These are phyloP conservation scores for Babesia bigemina DNA, from an alignment of 169 alveolate species.

Conservation along the genomic window DNA sequence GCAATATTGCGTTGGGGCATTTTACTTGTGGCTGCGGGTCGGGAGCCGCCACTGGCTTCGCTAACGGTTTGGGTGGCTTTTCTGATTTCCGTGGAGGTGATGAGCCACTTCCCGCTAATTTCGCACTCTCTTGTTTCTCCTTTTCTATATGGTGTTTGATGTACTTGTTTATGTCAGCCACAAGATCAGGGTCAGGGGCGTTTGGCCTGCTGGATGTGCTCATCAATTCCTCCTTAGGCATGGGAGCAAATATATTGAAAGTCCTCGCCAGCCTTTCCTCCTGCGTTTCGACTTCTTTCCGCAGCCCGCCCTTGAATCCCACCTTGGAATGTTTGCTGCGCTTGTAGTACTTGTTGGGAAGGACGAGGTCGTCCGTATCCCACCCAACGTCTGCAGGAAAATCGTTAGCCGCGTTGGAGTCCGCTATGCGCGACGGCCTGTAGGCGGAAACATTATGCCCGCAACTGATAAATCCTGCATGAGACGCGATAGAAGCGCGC, in stretches of 20 bases:
- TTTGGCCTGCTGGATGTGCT: neutral
- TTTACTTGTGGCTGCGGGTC: neutral
- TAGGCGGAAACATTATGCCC: neutral
- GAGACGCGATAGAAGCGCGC: neutral
- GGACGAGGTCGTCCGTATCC: constrained; percentile 4
- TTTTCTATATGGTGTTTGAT: neutral
- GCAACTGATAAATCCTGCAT: neutral
- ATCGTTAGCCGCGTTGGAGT: neutral
- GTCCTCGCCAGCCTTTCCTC: constrained; percentile 40
- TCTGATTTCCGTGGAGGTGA: neutral
- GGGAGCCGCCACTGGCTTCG: neutral
- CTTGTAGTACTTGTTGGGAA: constrained; percentile 43
- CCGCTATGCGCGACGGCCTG: neutral
- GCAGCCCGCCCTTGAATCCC: constrained; percentile 27
- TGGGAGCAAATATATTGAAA: constrained; percentile 28
- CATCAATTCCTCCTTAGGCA: constrained; percentile 32
- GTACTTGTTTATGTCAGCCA: constrained; percentile 11
- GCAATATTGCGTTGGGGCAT: constrained; percentile 24
- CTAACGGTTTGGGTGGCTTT: neutral
- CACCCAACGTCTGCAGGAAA: neutral
- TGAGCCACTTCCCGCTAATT: neutral
- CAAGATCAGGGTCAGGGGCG: constrained; percentile 7
- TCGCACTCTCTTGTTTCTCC: neutral
- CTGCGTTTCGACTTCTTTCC: constrained; percentile 16
- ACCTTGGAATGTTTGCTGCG: constrained; percentile 53